These are phyloP conservation scores for Hypomontagnella monticulosa DNA, from an alignment of 495 filamentous ascomycete species.

Conservation along the genomic window DNA sequence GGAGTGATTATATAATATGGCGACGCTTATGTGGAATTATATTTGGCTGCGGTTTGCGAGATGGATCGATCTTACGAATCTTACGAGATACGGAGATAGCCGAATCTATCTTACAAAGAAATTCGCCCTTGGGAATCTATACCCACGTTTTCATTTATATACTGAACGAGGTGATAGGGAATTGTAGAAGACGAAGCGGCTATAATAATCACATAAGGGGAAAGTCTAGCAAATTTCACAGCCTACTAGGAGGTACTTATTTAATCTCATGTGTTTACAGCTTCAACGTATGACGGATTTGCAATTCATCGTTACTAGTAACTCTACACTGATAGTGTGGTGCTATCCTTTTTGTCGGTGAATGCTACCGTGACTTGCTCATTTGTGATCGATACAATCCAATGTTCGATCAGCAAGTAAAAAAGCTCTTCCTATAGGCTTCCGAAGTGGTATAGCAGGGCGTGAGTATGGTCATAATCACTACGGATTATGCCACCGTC, in stretches of 20 bases:
- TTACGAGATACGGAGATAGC: too few relatives aligned
- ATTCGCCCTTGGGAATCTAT: background rate
- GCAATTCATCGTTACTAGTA: slow-evolving; percentile 21
- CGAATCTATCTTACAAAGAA: too few relatives aligned
- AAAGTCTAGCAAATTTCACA: background rate
- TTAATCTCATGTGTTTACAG: background rate
- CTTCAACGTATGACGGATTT: background rate
- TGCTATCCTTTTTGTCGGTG: slow-evolving; percentile 17
- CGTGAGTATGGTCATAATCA: slow-evolving; percentile 2
- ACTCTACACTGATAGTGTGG: background rate
- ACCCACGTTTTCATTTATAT: background rate
- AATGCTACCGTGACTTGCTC: slow-evolving; percentile 23
- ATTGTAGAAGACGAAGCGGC: too few relatives aligned
- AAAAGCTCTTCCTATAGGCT: slow-evolving; percentile 1
- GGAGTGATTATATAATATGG: too few relatives aligned
- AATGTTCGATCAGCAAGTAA: background rate
- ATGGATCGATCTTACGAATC: too few relatives aligned
- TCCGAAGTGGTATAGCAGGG: slow-evolving; percentile 3
- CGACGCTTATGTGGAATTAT: too few relatives aligned
- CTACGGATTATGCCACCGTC: background rate
- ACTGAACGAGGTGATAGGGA: too few relatives aligned
- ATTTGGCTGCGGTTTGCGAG: too few relatives aligned
- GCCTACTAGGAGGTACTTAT: background rate
- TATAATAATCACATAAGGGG: too few relatives aligned
- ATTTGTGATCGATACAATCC: slow-evolving; percentile 10